phyloP scores from a whole-genome alignment of 345 rosid species.

The Brassica juncea region DNA sequence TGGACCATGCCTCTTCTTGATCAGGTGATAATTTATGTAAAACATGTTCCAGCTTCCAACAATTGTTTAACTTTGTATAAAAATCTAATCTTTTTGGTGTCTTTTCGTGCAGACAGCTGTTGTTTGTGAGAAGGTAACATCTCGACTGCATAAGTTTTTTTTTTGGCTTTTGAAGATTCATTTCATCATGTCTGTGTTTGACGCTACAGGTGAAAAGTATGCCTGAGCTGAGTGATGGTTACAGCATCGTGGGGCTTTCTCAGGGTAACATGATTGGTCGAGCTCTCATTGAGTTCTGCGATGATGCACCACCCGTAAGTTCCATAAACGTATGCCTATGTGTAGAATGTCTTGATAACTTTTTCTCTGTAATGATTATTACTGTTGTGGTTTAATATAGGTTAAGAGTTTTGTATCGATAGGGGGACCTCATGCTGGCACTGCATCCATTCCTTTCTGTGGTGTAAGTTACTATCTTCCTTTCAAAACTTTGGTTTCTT shows the following conservation, averaged over 20 bases:
- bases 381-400: conserved; percentile 45
- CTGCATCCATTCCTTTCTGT: conserved; percentile 82
- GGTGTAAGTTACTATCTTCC: conserved; percentile 54
- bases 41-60: not conserved
- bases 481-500: not conserved
- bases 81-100: not conserved
- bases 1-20: conserved; percentile 83
- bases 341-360: not conserved
- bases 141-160: conserved; percentile 27
- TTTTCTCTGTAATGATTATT: not conserved
- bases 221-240: conserved; percentile 70
- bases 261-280: conserved; percentile 83
- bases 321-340: not conserved
- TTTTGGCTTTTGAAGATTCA: not conserved
- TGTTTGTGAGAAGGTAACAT: conserved; percentile 81
- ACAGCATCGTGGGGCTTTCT: conserved; percentile 85
- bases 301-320: conserved; percentile 82
- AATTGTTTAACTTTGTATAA: not conserved
- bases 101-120: conserved; percentile 61
- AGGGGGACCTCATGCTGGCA: conserved; percentile 86
- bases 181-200: conserved; percentile 5
- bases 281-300: conserved; percentile 78
- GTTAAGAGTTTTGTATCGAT: conserved; percentile 77
- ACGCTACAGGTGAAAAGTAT: conserved; percentile 64
- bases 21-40: conserved; percentile 48